These are phyloP conservation scores for Miscanthus lutarioriparius DNA, from an alignment of 176 grass and related monocot genomes.

Conservation along the genomic window DNA sequence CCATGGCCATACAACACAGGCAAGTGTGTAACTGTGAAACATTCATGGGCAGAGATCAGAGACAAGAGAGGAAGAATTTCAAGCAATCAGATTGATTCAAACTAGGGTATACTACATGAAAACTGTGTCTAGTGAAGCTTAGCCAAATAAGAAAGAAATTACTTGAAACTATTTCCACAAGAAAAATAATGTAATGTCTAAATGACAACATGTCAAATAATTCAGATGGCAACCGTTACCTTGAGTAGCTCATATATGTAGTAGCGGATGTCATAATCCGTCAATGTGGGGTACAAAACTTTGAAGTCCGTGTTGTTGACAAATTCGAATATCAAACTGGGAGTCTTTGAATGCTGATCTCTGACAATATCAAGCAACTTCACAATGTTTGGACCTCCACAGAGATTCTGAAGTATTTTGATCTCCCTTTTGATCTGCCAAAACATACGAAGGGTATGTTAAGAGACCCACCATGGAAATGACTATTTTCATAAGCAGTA, in stretches of 20 bases:
- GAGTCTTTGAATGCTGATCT: conserved; percentile 95
- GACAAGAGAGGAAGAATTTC: background rate
- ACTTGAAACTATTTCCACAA: conserved; percentile 13
- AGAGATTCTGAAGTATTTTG: conserved; percentile 99
- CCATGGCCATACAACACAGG: background rate
- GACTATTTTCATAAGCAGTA: background rate
- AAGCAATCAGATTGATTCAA: background rate
- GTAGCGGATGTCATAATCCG: conserved; percentile 98
- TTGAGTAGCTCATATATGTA: conserved; percentile 99
- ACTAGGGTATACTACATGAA: background rate
- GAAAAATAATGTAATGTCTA: conserved; percentile 1
- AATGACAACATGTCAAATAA: conserved; percentile 9
- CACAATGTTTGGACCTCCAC: conserved; percentile 91
- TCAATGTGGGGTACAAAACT: conserved; percentile 87
- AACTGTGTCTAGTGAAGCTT: background rate
- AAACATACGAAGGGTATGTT: conserved; percentile 17
- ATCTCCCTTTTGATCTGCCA: conserved; percentile 99
- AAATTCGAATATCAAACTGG: conserved; percentile 94
- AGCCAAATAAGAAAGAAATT: conserved; percentile 12
- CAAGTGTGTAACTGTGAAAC: background rate
- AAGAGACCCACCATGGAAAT: conserved; percentile 8
- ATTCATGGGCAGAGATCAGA: background rate
- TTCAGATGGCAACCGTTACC: conserved; percentile 37
- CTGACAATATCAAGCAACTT: conserved; percentile 94
- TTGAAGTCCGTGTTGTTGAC: conserved; percentile 99